Conservation (phyloP, 1,139 yeast species). For the Geotrichum carabidarum region DNA sequence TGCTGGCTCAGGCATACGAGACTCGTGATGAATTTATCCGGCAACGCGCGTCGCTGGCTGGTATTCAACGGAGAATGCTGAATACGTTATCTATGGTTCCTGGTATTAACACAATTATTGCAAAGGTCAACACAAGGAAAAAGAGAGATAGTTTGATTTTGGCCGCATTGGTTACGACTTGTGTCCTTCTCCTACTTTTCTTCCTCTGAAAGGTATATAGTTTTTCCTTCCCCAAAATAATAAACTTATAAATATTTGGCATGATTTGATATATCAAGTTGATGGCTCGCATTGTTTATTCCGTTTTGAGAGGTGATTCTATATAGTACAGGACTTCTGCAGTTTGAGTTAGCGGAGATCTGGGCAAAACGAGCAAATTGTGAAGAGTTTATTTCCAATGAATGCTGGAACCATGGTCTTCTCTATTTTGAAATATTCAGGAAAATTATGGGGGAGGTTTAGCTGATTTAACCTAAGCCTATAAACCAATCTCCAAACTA, state of each 20-base stretch:
- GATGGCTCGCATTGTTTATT: not conserved
- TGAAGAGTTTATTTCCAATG: too few relatives aligned
- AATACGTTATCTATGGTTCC: slow-evolving; percentile 67
- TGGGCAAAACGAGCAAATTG: too few relatives aligned
- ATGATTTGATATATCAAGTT: too few relatives aligned
- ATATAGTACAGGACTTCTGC: too few relatives aligned
- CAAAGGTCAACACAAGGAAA: slow-evolving; percentile 81
- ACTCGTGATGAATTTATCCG: slow-evolving; percentile 78
- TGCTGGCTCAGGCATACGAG: slow-evolving; percentile 77
- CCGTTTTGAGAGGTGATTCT: too few relatives aligned
- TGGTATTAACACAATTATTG: slow-evolving; percentile 70
- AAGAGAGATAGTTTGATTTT: slow-evolving; percentile 83
- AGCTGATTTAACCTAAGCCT: too few relatives aligned
- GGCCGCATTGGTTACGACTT: slow-evolving; percentile 64
- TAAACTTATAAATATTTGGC: not conserved
- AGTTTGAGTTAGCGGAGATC: too few relatives aligned
- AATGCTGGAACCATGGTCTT: too few relatives aligned
- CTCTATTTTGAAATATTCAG: too few relatives aligned
- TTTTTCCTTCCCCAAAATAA: not conserved
- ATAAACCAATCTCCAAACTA: too few relatives aligned
- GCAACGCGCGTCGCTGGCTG: slow-evolving; percentile 61
- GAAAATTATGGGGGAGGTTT: too few relatives aligned
- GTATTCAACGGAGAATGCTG: slow-evolving; percentile 60
- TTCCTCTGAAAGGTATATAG: slow-evolving; percentile 5
- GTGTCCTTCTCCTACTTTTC: slow-evolving; percentile 69